These are phyloP conservation scores for Leptomonas seymouri DNA, from an alignment of 208 protist species.

Conservation along the genomic window DNA sequence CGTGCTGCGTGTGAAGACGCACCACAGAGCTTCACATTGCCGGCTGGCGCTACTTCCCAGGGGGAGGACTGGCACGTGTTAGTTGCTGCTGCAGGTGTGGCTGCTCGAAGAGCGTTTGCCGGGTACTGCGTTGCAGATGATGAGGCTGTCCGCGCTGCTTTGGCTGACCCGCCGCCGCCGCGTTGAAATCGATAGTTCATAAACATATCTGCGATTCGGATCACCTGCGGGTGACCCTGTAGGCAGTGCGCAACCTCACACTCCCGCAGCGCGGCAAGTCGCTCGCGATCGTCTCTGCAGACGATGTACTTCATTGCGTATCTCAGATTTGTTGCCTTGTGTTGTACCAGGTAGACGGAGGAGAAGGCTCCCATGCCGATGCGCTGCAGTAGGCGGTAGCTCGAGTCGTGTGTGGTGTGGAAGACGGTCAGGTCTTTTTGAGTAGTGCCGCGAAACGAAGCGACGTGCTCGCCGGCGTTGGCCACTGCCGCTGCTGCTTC, in stretches of 20 bases:
- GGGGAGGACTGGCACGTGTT: not conserved
- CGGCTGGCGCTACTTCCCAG: conserved; percentile 11
- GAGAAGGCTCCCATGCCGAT: conserved; percentile 73
- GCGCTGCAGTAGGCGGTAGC: conserved; percentile 59
- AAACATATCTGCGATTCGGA: conserved; percentile 81
- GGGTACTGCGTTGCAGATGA: not conserved
- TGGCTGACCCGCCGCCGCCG: conserved; percentile 1
- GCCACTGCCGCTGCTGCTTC: not conserved
- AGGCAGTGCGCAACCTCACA: conserved; percentile 65
- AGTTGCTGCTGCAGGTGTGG: not conserved
- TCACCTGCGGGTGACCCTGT: conserved; percentile 81
- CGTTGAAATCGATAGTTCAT: conserved; percentile 65
- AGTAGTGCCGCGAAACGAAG: conserved; percentile 31
- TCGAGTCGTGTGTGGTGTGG: conserved; percentile 47
- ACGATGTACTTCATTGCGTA: conserved; percentile 86
- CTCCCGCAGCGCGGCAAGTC: conserved; percentile 67
- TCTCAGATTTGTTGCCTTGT: conserved; percentile 35
- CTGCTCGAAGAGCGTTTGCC: not conserved
- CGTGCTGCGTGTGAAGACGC: not conserved
- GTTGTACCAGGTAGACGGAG: conserved; percentile 74
- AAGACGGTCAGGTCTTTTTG: conserved; percentile 49
- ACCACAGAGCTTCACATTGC: not conserved
- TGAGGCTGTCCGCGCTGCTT: not conserved
- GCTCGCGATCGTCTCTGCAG: conserved; percentile 61
- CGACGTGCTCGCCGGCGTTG: conserved; percentile 2